These are phyloP conservation scores for Cystobasidium tubakii DNA, from an alignment of 768 basidiomycete species.

Conservation along the genomic window DNA sequence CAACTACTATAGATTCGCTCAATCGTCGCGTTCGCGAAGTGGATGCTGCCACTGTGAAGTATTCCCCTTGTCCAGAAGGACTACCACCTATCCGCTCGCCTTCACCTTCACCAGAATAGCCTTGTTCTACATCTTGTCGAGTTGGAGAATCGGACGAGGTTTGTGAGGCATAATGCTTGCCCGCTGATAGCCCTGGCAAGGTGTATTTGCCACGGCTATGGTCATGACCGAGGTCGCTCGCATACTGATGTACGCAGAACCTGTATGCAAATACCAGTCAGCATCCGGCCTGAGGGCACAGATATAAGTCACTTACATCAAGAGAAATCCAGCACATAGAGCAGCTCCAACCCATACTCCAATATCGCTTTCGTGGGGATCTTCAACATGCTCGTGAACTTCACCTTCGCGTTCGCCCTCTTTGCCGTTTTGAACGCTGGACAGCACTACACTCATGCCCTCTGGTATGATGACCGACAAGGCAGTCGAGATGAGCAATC, in stretches of 20 bases:
- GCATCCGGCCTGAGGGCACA: too few species aligned
- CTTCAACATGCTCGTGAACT: conserved; percentile 32
- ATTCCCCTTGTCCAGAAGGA: conserved; percentile 12
- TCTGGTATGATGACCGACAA: conserved; percentile 30
- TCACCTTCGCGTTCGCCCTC: conserved; percentile 33
- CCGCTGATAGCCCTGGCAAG: background rate
- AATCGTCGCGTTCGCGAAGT: background rate
- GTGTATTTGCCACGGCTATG: background rate
- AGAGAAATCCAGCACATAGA: conserved; percentile 18
- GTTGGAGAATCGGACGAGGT: background rate
- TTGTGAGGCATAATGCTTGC: background rate
- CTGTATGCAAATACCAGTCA: background rate
- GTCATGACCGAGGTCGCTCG: conserved; percentile 7
- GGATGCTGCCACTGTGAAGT: conserved; percentile 8
- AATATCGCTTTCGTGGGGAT: conserved; percentile 16
- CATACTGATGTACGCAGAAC: conserved; percentile 36
- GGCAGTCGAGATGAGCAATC: conserved; percentile 30
- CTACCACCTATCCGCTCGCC: background rate
- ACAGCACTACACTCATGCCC: conserved; percentile 3
- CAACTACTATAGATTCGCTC: conserved; percentile 2
- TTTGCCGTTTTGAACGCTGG: conserved; percentile 26
- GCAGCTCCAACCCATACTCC: conserved; percentile 27
- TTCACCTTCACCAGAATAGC: background rate
- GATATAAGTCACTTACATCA: conserved; percentile 29
- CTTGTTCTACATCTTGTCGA: conserved; percentile 12